Percentiles rank a stretch among this genome's conserved stretches.
Evolutionary conservation across 768 basidiomycete species (phyloP).

Genomic region (Naganishia vishniacii): DNA sequence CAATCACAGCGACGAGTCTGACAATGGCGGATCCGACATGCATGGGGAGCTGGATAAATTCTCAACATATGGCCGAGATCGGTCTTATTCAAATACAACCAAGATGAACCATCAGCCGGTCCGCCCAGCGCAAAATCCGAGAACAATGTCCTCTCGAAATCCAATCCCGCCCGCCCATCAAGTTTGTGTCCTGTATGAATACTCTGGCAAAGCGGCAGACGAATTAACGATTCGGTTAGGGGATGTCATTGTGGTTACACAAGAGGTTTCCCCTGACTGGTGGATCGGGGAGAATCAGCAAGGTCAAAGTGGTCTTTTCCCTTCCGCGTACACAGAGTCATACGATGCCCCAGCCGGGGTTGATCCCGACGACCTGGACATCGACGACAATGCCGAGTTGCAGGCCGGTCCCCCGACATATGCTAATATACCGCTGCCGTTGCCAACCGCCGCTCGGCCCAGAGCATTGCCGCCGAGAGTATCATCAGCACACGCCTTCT

Average conservation of each 20-base stretch:
- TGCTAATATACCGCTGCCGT: background rate
- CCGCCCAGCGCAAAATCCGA: background rate
- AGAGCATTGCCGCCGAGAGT: conserved; percentile 4
- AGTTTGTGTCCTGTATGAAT: conserved; percentile 70
- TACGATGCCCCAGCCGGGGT: conserved; percentile 23
- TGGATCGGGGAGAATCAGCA: conserved; percentile 70
- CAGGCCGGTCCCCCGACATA: background rate
- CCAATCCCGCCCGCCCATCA: background rate
- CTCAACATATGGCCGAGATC: conserved; percentile 5
- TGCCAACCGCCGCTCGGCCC: background rate
- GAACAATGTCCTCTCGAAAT: background rate
- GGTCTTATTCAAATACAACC: conserved; percentile 10
- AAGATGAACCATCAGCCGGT: conserved; percentile 15
- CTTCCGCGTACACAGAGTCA: conserved; percentile 65
- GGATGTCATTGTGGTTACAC: conserved; percentile 67
- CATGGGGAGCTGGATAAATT: conserved; percentile 2
- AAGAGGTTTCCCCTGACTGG: conserved; percentile 82
- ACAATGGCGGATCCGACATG: conserved; percentile 7
- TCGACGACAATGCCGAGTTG: background rate
- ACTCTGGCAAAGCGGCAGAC: conserved; percentile 62
- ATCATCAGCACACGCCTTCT: background rate
- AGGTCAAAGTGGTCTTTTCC: conserved; percentile 74
- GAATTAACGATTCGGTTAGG: conserved; percentile 72
- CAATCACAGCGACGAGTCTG: conserved; percentile 1
- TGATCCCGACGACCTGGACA: background rate